Evolutionary conservation across 352 stramenopile species (phyloP), one percentile per base, ranked within the genome.

Genomic region (Phytophthora pinifolia): DNA sequence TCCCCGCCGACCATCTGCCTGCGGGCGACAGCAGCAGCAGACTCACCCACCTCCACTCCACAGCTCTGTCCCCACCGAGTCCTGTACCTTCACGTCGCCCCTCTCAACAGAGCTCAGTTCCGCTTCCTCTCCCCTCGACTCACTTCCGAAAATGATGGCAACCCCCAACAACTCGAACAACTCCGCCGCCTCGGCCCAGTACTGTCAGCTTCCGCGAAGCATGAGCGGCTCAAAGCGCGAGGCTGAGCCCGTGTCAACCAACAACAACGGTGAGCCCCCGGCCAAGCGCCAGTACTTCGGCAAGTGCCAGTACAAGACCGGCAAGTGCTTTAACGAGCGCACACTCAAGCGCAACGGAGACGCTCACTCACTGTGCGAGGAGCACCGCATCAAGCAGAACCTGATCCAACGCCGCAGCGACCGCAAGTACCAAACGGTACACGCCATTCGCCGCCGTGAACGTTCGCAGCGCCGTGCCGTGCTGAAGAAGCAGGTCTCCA

Each of bases 291-390:
- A 62, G 36, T 89, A 88, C 66, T 76, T 76, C 22, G 81, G 81
- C 62, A 94, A 92, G 59, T 94, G 82, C 57, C 76, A 90, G 65
- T 94, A 94, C 76, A 91, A 94, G 59, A 92, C 84, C 22, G 80
- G 84, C 66, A 94, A 94, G 59, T 94, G 84, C 64, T 89, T 88
- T 54, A 94, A 94, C 42, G 82, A 92, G 56, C 82, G 84, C 51
- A 88, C 84, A 18, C 69, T 89, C 59, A 92, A 92, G 74, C 80
- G 80, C 65, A 92, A 92, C 34, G 84, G 84, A 36, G 73, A 92
- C 39, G 79, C 72, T 6, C 84, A 94, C 63, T 89, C 76, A 33
- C 60, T 94, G 25, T 94, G 84, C 41, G 84, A 94, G 37, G 81
- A 94, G 52, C 84, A 94, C 72, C 82, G 84, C 36, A 56, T 85